A percentile compares a stretch with the other conserved stretches of the same genome.
phyloP scores from a whole-genome alignment of 202 grass and related monocot genomes.

The Miscanthus sacchariflorus region DNA sequence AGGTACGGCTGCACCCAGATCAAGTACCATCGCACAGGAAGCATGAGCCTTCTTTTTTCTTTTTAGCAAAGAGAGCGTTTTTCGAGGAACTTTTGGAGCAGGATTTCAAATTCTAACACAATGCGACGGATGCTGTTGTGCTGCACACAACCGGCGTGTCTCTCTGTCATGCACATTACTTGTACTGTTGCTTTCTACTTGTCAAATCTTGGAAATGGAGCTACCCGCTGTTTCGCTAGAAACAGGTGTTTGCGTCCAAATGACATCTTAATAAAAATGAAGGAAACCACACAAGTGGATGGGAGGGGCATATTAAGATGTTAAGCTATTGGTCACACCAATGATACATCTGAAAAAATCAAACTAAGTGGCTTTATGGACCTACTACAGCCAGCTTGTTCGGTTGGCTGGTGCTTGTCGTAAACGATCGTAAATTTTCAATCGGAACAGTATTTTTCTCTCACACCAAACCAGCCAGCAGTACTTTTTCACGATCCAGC shows the following conservation, averaged over 20 bases:
- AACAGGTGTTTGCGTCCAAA: constrained; percentile 27
- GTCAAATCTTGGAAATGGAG: constrained; percentile 18
- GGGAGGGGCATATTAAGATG: background rate
- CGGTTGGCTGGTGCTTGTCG: too few relatives aligned
- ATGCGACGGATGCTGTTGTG: background rate
- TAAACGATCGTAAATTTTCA: too few relatives aligned
- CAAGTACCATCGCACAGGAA: too few relatives aligned
- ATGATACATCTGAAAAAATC: constrained; percentile 19
- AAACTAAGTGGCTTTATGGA: constrained; percentile 3
- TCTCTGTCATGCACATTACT: background rate
- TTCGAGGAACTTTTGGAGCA: background rate
- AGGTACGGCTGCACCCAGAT: too few relatives aligned
- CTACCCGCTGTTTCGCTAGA: constrained; percentile 39
- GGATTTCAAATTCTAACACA: background rate
- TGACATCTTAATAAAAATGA: background rate
- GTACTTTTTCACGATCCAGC: too few relatives aligned
- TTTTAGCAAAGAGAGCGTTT: background rate
- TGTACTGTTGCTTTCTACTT: background rate
- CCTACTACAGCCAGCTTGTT: background rate
- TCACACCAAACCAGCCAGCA: too few relatives aligned
- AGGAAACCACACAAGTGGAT: background rate
- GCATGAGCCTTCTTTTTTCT: too few relatives aligned
- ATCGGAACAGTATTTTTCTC: too few relatives aligned
- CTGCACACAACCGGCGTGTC: too few relatives aligned
- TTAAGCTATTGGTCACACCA: background rate